Conservation (phyloP, 768 basidiomycete genomes). For the Xerocomellus intermedius region DNA sequence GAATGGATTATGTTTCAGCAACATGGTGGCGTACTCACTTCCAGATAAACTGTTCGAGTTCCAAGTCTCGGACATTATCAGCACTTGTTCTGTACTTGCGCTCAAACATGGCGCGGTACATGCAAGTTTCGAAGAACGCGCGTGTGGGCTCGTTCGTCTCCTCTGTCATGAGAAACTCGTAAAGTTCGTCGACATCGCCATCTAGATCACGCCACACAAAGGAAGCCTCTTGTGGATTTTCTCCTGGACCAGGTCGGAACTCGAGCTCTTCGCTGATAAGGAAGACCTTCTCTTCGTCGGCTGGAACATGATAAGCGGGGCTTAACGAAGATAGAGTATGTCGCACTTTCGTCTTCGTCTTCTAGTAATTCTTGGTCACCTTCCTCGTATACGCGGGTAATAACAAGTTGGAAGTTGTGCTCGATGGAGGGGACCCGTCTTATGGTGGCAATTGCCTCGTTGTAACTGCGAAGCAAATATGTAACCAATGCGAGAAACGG, state of each 20-base stretch:
- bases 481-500: background rate
- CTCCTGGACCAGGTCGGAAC: slow-evolving; percentile 72
- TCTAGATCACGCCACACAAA: slow-evolving; percentile 92
- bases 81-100: slow-evolving; percentile 79
- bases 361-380: slow-evolving; percentile 94
- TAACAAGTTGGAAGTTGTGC: slow-evolving; percentile 86
- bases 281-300: slow-evolving; percentile 91
- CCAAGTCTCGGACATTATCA: slow-evolving; percentile 61
- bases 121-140: slow-evolving; percentile 89
- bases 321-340: background rate
- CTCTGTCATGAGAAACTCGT: slow-evolving; percentile 83
- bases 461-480: slow-evolving; percentile 58
- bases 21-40: slow-evolving; percentile 50
- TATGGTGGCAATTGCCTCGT: slow-evolving; percentile 93
- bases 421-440: slow-evolving; percentile 75
- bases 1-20: background rate
- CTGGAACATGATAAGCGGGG: slow-evolving; percentile 40
- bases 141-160: slow-evolving; percentile 76
- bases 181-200: slow-evolving; percentile 90
- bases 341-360: slow-evolving; percentile 86
- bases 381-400: slow-evolving; percentile 96
- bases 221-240: slow-evolving; percentile 72
- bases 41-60: slow-evolving; percentile 80
- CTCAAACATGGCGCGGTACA: slow-evolving; percentile 96
- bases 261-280: slow-evolving; percentile 88